Base-by-base conservation (phyloP, 2,329 filamentous ascomycete genomes). In the Rutstroemia sp. region DNA sequence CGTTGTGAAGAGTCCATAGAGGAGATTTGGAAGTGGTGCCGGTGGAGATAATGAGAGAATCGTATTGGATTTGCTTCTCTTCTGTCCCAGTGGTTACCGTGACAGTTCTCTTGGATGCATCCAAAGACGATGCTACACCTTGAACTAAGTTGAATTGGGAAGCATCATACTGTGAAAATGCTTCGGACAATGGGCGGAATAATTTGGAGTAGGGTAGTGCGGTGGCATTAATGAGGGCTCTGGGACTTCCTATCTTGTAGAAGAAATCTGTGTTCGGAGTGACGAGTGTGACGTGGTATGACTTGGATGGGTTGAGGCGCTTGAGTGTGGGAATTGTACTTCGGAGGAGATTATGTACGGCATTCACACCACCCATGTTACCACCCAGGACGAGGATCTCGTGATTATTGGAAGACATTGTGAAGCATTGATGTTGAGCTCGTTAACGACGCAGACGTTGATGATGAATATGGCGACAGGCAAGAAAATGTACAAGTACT, bases 311-410 rank as follows among this genome's bases (percentile, higher is more conserved):
- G 9, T 52, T 52, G 19, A 69, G 67, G 17, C 68, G 63, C 2
- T 72, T 65, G 0, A 73, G 60, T 30, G 68, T 59, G 1, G 78
- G 75, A n/a, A 80, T 50, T 21, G 71, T 69, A 65, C 81, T 76
- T 58, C 75, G 75, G 47, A 79, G 73, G 23, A 78, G 67, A 61
- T 78, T 76, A 58, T 82, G 79, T 2, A 78, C 77, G 2, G 68
- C 71, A 12, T 73, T 75, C 3, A 80, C 57, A 37, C 78, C 78
- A 9, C 67, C 76, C 57, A 77, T 80, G 12, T 77, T 79, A 16
- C 73, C 77, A 34, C 79, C 79, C 2, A 82, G 64, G 30, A 82
- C 70, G 57, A 81, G 66, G 55, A 80, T 75, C n/a, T 55, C 16
- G 10, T 55, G 53, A n/a, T 17, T 23, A 23, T 23, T 23, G 46